Evolutionary conservation across 2,329 filamentous ascomycete genomes (phyloP).

Genomic region (Claviceps humidiphila): DNA sequence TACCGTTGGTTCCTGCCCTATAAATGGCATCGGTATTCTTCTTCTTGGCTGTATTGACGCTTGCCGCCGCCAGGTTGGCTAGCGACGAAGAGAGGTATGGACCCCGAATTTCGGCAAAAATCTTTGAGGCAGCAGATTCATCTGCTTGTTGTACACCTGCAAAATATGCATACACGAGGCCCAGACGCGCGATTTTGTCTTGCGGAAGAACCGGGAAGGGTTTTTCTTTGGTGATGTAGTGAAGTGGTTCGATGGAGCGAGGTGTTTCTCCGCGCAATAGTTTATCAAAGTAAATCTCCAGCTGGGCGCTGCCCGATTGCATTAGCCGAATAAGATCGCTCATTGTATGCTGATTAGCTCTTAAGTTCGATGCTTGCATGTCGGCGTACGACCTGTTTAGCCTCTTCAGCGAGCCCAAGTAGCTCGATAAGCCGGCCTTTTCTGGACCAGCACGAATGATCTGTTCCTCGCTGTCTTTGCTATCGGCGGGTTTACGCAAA

Average conservation of each 20-base stretch:
- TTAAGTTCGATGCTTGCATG: constrained; percentile 79
- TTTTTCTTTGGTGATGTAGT: constrained; percentile 81
- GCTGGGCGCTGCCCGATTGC: constrained; percentile 64
- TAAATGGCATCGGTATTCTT: constrained; percentile 76
- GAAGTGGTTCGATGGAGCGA: constrained; percentile 71
- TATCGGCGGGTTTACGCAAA: constrained; percentile 80
- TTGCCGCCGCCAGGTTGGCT: constrained; percentile 77
- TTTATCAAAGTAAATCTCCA: constrained; percentile 74
- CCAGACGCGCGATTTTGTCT: constrained; percentile 62
- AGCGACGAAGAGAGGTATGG: constrained; percentile 74
- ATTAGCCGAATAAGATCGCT: constrained; percentile 66
- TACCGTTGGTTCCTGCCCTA: constrained; percentile 76
- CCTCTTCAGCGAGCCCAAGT: constrained; percentile 79
- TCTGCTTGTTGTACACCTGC: constrained; percentile 42
- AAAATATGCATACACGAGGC: constrained; percentile 70
- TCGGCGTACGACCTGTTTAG: constrained; percentile 73
- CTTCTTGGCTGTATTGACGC: constrained; percentile 69
- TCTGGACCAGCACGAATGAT: constrained; percentile 83
- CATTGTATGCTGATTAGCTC: constrained; percentile 82
- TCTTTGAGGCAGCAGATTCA: constrained; percentile 61
- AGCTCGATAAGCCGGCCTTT: constrained; percentile 68
- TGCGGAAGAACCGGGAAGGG: constrained; percentile 71
- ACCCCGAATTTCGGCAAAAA: constrained; percentile 76
- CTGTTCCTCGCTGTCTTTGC: constrained; percentile 80
- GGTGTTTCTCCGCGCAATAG: constrained; percentile 64